Conservation (phyloP, 257 asterid genomes). For the Penstemon eatonii region DNA sequence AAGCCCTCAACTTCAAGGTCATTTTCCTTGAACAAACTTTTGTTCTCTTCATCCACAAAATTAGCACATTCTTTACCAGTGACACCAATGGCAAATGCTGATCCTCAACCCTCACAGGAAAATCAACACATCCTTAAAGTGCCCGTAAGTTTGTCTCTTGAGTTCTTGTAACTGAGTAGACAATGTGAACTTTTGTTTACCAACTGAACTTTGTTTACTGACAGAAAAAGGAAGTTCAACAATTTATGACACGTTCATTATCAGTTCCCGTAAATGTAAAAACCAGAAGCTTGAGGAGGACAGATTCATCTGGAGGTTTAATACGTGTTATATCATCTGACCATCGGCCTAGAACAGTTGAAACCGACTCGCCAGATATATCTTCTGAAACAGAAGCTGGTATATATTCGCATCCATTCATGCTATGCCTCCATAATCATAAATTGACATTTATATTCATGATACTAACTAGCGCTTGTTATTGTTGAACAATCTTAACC, state of each 20-base stretch:
- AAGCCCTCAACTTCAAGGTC: constrained; percentile 91
- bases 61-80: constrained; percentile 70
- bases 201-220: constrained; percentile 29
- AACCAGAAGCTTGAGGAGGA: constrained; percentile 66
- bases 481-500: too few relatives aligned
- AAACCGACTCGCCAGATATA: constrained; percentile 50
- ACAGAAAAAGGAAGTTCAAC: constrained; percentile 60
- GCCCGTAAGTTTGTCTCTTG: constrained; percentile 44
- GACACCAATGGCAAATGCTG: constrained; percentile 65
- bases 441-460: constrained; percentile 8
- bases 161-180: constrained; percentile 3
- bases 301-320: constrained; percentile 73
- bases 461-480: not conserved
- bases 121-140: constrained; percentile 42
- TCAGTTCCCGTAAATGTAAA: constrained; percentile 88
- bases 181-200: constrained; percentile 19
- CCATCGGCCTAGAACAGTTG: constrained; percentile 44
- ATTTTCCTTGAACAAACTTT: constrained; percentile 74
- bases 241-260: constrained; percentile 67
- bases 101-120: constrained; percentile 42
- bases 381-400: constrained; percentile 56
- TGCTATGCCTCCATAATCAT: constrained; percentile 1
- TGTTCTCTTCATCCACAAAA: constrained; percentile 70
- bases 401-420: constrained; percentile 30
- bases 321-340: constrained; percentile 75